Base-by-base conservation (phyloP, 2,329 filamentous ascomycete genomes). In the Cladophialophora psammophila region DNA sequence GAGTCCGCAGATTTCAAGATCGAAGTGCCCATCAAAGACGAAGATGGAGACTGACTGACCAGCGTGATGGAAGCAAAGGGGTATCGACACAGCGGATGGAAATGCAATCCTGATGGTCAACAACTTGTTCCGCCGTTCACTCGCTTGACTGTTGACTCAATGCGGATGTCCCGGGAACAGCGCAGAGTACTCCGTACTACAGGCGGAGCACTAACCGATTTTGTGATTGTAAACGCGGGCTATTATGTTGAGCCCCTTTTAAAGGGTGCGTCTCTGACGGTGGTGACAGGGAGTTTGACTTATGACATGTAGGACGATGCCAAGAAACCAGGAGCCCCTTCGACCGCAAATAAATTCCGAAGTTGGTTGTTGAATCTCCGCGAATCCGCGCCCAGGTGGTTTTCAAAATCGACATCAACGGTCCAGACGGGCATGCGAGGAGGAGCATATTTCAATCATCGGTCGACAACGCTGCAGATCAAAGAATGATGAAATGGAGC, bases 1-100 rank as follows among this genome's bases (percentile, higher is more conserved):
- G 73, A 79, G 9, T 64, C 52, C 12, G 32, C 42, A 8, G 60
- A 64, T 20, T 67, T 64, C 20, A 40, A 45, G 35, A 42, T 67
- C 48, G 50, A 61, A 18, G 38, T 67, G 12, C 60, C 65, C 13
- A 48, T 60, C 50, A 67, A 67, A 50, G 56, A 59, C n/a, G 65
- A 67, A 26, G 60, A 63, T 3, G 40, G 42, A 10, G 32, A 61
- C 34, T 26, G n/a, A n/a, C 6, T 20, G 34, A 48, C 6, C n/a
- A 4, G 42, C 26, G 45, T 26, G 18, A 13, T 50, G 18, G 26
- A n/a, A 13, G 45, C 18, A 20, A n/a, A 26, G 13, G 45, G 18
- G 18, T 10, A 50, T 50, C 18, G 45, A 12, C 45, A 10, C 7
- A 4, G 45, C 45, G 18, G 18, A 12, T 26, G 26, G 26, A 26